Base-by-base conservation (phyloP, 2,329 filamentous ascomycete species). In the Juglanconis juglandina region DNA sequence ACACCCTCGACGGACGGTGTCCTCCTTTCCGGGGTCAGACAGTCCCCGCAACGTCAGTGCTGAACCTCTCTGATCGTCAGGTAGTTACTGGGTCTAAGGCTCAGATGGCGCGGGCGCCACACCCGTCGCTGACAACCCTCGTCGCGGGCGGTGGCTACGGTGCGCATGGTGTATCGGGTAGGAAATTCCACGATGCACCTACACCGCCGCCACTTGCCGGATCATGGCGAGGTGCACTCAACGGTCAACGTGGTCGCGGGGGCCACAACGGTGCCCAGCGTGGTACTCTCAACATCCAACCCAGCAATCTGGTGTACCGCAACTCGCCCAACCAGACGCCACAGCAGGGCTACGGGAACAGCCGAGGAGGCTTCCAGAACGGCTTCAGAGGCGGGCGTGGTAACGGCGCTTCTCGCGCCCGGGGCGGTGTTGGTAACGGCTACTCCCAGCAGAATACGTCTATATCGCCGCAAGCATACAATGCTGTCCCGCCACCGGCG, bases 1-100 rank as follows among this genome's bases (percentile, higher is more conserved):
- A 93, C 1, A 95, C 91, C 0, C 82, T 99, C 14, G 90, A 91
- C 61, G 92, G 93, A 59, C 88, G 95, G 61, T 96, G 94, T 71
- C 92, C 92, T 33, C 87, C 91, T 42, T 99, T 99, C 86, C 87
- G 94, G 41, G 95, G 95, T 56, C 93, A 95, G 72, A 97, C 95
- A 0, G 92, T 99, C 4, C 86, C 92, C 2, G 85, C 89, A 6
- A 89, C 90, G n/a, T 90, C 91, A 0, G 92, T 98, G 2, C 82
- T 99, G 39, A 99, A 99, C 75, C 79, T 96, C 59, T 88, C 88
- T 1, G 81, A 93, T 69, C 88, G 85, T 67, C 95, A 99, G 76
- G 83, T 96, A 24, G 80, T 96, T 47, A 88, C 86, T 62, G 82
- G 83, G 61, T 85, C 89, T 54, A 84, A 84, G 71, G 79, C 83